These are phyloP conservation scores for Cavenderia fasciculata DNA, from an alignment of 78 protist genomes.

Conservation along the genomic window DNA sequence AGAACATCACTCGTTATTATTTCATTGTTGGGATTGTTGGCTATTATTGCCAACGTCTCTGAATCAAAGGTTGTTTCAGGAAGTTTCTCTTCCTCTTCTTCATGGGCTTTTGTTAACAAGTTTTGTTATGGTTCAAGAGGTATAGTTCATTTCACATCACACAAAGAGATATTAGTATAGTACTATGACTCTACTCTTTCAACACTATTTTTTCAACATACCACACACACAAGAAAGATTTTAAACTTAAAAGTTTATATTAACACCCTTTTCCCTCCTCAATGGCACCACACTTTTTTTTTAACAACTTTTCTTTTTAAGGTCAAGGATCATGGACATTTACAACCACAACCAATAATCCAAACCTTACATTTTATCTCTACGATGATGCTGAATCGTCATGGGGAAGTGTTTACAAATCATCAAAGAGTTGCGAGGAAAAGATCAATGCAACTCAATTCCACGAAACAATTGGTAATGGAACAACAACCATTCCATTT, in stretches of 20 bases:
- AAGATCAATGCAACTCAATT: not conserved
- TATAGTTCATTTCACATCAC: too few species aligned
- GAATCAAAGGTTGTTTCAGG: not conserved
- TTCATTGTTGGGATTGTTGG: not conserved
- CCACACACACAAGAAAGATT: too few species aligned
- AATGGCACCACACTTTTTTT: too few species aligned
- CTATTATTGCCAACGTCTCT: not conserved
- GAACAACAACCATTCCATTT: not conserved
- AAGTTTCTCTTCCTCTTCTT: not conserved
- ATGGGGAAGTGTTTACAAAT: slow-evolving; percentile 20
- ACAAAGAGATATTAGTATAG: too few species aligned
- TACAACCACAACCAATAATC: not conserved
- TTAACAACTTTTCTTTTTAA: too few species aligned
- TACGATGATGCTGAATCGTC: slow-evolving; percentile 34
- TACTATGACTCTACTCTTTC: too few species aligned
- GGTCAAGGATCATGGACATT: not conserved
- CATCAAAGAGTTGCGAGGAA: not conserved
- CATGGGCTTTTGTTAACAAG: slow-evolving; percentile 20
- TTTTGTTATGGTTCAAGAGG: slow-evolving; percentile 31
- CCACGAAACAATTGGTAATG: not conserved
- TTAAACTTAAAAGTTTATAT: too few species aligned
- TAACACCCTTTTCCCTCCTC: too few species aligned
- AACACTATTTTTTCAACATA: too few species aligned
- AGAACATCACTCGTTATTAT: too few species aligned
- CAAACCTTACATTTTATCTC: not conserved